These are phyloP conservation scores for Terana coerulea DNA, from an alignment of 768 basidiomycete species.

Conservation along the genomic window DNA sequence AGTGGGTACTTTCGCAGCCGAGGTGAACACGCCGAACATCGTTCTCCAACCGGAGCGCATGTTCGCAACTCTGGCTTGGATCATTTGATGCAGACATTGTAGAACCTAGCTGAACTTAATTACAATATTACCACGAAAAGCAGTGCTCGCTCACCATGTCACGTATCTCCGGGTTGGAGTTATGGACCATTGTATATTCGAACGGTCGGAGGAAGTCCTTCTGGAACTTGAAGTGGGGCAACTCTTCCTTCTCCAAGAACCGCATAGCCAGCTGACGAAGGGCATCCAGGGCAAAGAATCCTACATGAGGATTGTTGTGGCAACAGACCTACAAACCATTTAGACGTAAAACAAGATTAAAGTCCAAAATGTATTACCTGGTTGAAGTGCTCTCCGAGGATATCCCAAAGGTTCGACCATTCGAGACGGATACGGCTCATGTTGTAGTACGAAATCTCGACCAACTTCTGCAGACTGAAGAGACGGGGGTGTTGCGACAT, in stretches of 20 bases:
- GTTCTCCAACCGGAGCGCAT: constrained; percentile 98
- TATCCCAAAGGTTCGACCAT: constrained; percentile 98
- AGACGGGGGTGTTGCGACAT: constrained; percentile 90
- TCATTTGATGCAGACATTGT: constrained; percentile 98
- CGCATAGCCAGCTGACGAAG: constrained; percentile 96
- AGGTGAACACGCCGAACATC: constrained; percentile 98
- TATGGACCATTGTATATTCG: constrained; percentile 96
- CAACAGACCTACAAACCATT: constrained; percentile 77
- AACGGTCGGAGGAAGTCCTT: constrained; percentile 99
- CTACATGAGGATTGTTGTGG: constrained; percentile 95
- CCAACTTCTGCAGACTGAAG: constrained; percentile 96
- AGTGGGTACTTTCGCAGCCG: constrained; percentile 89
- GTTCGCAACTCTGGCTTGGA: constrained; percentile 91
- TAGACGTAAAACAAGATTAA: not conserved
- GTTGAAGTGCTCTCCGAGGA: constrained; percentile 97
- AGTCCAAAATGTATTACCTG: constrained; percentile 53
- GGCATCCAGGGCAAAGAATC: constrained; percentile 95
- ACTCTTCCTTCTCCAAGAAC: constrained; percentile 97
- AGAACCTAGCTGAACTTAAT: constrained; percentile 58
- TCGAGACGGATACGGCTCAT: constrained; percentile 98
- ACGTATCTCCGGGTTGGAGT: constrained; percentile 90
- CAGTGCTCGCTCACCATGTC: constrained; percentile 71
- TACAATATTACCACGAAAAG: not conserved
- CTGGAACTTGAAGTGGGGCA: constrained; percentile 98
- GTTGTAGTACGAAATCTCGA: constrained; percentile 99